A percentile compares a stretch with the other conserved stretches of the same genome.
Conservation (phyloP, 306 rosid species). For the Prunus armeniaca region DNA sequence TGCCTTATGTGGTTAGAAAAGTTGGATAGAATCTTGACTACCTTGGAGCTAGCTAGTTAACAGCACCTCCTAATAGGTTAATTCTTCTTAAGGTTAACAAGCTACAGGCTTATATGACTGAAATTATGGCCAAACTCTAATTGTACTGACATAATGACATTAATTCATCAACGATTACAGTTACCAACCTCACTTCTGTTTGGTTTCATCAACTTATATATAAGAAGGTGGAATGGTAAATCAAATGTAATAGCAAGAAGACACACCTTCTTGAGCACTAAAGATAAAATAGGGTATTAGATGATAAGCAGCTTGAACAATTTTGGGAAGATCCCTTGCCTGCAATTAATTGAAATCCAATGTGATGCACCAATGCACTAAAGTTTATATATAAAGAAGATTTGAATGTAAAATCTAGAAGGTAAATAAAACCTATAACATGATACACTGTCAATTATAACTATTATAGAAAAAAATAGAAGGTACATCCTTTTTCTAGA, state of each 20-base stretch:
- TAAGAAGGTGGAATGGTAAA: background rate
- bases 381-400: background rate
- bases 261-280: constrained; percentile 87
- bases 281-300: constrained; percentile 89
- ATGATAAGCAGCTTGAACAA: constrained; percentile 79
- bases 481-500: background rate
- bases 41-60: background rate
- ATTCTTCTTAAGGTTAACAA: background rate
- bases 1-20: too few species aligned
- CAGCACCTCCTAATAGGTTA: background rate
- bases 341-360: constrained; percentile 37
- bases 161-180: background rate
- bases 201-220: background rate
- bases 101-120: background rate
- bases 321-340: constrained; percentile 90
- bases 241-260: constrained; percentile 12
- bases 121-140: background rate
- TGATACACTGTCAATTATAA: background rate
- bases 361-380: background rate
- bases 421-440: background rate
- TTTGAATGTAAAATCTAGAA: background rate
- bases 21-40: too few species aligned
- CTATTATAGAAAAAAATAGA: background rate
- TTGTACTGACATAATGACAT: background rate
- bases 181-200: background rate